These are phyloP conservation scores for Lantana camara DNA, from an alignment of 257 asterid genomes.

Conservation along the genomic window DNA sequence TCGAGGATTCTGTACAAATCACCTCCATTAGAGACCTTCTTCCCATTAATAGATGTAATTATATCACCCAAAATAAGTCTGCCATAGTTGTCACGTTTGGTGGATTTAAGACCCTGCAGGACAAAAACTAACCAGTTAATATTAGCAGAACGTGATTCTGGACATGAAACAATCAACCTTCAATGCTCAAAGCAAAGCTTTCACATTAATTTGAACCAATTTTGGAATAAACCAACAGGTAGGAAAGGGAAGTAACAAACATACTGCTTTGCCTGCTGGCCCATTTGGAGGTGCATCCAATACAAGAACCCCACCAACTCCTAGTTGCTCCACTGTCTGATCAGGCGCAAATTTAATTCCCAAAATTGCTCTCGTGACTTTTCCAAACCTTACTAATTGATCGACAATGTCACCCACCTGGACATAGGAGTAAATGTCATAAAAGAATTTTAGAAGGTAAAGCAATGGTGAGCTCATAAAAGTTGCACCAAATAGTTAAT, in stretches of 20 bases:
- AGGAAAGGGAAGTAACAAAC: constrained; percentile 9
- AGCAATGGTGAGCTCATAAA: constrained; percentile 1
- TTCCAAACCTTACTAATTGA: constrained; percentile 69
- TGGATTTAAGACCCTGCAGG: constrained; percentile 58
- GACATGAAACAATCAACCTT: neutral
- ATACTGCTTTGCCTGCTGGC: constrained; percentile 84
- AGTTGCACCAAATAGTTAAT: neutral
- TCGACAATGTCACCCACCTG: constrained; percentile 79
- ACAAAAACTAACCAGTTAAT: constrained; percentile 14
- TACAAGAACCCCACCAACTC: constrained; percentile 76
- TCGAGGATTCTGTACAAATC: constrained; percentile 72
- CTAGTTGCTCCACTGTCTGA: constrained; percentile 71
- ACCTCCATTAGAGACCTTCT: constrained; percentile 62
- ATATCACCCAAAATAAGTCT: constrained; percentile 68
- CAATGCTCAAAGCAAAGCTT: constrained; percentile 1
- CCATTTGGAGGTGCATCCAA: constrained; percentile 78
- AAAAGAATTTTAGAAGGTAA: neutral
- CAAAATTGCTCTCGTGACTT: constrained; percentile 69
- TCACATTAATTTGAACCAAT: neutral
- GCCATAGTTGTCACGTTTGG: constrained; percentile 70
- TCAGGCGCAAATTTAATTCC: constrained; percentile 81
- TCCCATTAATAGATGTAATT: constrained; percentile 65
- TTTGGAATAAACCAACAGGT: neutral
- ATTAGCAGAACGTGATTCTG: neutral
- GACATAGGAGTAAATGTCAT: neutral